phyloP scores from a whole-genome alignment of 176 grass and related monocot species.

The Rhipidocladum racemiflorum region DNA sequence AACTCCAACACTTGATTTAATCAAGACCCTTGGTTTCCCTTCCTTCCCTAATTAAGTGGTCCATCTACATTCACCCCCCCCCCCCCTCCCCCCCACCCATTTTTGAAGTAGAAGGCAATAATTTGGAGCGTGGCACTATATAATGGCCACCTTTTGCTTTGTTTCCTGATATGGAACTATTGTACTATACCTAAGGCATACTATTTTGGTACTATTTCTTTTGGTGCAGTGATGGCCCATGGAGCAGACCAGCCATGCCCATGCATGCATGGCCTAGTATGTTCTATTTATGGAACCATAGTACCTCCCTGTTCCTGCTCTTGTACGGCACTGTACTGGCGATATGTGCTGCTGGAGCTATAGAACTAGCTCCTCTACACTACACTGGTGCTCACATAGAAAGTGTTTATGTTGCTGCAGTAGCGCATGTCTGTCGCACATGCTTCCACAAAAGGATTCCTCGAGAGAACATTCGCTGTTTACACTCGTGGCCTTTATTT shows the following conservation, averaged over 20 bases:
- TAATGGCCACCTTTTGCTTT: not conserved
- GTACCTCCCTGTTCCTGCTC: not conserved
- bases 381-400: too few species aligned
- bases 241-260: too few species aligned
- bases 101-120: not conserved
- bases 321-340: not conserved
- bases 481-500: not conserved
- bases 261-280: not conserved
- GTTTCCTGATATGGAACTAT: conserved; percentile 15
- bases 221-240: too few species aligned
- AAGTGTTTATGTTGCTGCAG: too few species aligned
- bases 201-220: not conserved
- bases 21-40: not conserved
- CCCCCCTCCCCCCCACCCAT: too few species aligned
- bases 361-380: too few species aligned
- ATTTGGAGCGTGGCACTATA: not conserved
- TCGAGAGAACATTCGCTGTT: not conserved
- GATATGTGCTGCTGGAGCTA: not conserved
- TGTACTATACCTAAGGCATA: not conserved
- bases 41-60: not conserved
- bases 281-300: conserved; percentile 24
- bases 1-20: not conserved
- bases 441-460: not conserved
- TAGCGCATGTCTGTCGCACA: not conserved
- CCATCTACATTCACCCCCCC: not conserved